Conservation (phyloP, 139 green algal species). For the Coelastrella sp. region DNA sequence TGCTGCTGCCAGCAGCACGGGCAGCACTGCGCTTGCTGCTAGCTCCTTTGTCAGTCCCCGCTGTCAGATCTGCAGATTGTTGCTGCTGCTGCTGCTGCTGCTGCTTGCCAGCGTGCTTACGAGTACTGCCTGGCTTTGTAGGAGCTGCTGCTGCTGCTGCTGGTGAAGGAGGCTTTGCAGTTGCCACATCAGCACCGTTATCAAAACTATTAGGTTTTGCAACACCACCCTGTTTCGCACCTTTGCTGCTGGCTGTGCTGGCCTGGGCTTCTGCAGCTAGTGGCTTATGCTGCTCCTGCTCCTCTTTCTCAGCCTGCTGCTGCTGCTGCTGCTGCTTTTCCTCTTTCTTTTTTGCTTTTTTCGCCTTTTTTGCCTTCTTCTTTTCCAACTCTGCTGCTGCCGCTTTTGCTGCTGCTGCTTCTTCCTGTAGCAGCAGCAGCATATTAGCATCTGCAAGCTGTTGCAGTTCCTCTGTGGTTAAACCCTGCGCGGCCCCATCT, state of each 20-base stretch:
- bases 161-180: background rate
- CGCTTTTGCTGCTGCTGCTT: slow-evolving; percentile 33
- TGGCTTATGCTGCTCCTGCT: slow-evolving; percentile 8
- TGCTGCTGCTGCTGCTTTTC: slow-evolving; percentile 39
- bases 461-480: slow-evolving; percentile 24
- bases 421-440: slow-evolving; percentile 53
- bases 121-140: background rate
- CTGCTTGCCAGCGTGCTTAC: background rate
- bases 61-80: background rate
- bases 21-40: slow-evolving; percentile 14
- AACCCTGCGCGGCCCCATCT: background rate
- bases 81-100: slow-evolving; percentile 15
- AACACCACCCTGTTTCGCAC: background rate
- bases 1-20: background rate
- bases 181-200: background rate
- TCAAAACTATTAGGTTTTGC: background rate
- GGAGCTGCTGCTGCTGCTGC: slow-evolving; percentile 21
- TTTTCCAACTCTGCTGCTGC: slow-evolving; percentile 20
- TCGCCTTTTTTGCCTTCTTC: slow-evolving; percentile 55
- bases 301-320: slow-evolving; percentile 29
- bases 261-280: background rate
- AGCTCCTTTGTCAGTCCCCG: background rate
- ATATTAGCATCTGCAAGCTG: slow-evolving; percentile 61
- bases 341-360: slow-evolving; percentile 51
- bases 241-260: background rate